These are phyloP conservation scores for Mucor saturninus DNA, from an alignment of 371 early-diverging fungal species.

Conservation along the genomic window DNA sequence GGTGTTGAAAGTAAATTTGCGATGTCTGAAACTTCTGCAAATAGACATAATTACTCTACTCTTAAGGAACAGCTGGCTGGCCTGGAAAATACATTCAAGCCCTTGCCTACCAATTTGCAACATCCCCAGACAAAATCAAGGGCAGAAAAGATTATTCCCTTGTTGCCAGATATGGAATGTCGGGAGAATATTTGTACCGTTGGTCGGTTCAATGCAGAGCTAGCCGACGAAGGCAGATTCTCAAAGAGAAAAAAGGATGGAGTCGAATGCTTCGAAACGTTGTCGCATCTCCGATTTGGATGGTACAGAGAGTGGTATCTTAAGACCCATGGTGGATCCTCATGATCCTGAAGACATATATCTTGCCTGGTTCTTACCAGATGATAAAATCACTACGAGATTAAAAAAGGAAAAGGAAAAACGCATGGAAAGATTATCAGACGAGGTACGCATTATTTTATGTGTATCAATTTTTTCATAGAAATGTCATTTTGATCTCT, in stretches of 20 bases:
- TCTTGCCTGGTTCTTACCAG: constrained; percentile 55
- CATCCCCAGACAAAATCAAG: constrained; percentile 79
- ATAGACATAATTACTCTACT: constrained; percentile 40
- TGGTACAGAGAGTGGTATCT: constrained; percentile 61
- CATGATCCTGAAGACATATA: constrained; percentile 56
- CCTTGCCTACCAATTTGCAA: constrained; percentile 49
- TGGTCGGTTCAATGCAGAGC: constrained; percentile 73
- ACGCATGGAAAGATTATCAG: constrained; percentile 22
- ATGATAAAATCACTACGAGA: constrained; percentile 36
- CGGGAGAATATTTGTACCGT: constrained; percentile 73
- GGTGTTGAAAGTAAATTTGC: constrained; percentile 38
- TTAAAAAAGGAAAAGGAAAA: constrained; percentile 40
- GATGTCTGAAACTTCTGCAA: constrained; percentile 31
- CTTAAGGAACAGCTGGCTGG: constrained; percentile 67
- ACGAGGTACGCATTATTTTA: constrained; percentile 18
- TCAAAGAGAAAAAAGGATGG: constrained; percentile 26
- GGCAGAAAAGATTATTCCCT: constrained; percentile 76
- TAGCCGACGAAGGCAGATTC: constrained; percentile 56
- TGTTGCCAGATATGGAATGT: constrained; percentile 75
- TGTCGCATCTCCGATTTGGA: constrained; percentile 31
- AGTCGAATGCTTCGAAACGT: constrained; percentile 3
- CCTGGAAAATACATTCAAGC: constrained; percentile 76
- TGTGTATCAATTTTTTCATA: neutral
- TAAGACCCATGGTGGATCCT: constrained; percentile 62
- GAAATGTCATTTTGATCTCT: neutral